Percentiles rank a stretch among this genome's conserved stretches.
These are phyloP conservation scores for Fusarium sp. DNA, from an alignment of 2,329 filamentous ascomycete species.

Conservation along the genomic window DNA sequence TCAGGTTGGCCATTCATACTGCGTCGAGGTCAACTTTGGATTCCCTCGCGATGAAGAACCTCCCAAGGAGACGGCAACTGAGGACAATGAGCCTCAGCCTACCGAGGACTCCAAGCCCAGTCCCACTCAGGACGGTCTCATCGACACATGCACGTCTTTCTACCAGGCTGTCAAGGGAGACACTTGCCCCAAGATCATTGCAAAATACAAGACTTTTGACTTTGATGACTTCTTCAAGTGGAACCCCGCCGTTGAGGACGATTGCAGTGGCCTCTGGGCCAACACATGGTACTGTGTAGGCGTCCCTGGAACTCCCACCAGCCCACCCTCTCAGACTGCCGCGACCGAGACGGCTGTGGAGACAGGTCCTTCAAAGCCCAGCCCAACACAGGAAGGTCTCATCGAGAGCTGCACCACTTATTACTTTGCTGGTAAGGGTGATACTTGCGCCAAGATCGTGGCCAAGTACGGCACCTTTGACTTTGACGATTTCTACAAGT, in stretches of 20 bases:
- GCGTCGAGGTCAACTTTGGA: background rate
- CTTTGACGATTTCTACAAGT: constrained; percentile 32
- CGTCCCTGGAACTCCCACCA: background rate
- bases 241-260: background rate
- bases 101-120: background rate
- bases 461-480: background rate
- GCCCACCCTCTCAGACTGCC: background rate
- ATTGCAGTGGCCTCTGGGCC: background rate
- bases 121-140: background rate
- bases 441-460: constrained; percentile 4
- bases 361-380: background rate
- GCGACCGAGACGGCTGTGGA: background rate
- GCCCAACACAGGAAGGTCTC: background rate
- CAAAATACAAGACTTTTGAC: background rate
- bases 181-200: constrained; percentile 5
- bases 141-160: constrained; percentile 7
- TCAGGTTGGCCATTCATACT: background rate
- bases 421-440: constrained; percentile 10
- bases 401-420: constrained; percentile 19
- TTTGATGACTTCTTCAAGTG: constrained; percentile 12
- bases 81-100: background rate
- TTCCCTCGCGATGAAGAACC: background rate
- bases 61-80: background rate
- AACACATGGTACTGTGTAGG: constrained; percentile 9
- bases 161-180: constrained; percentile 24